Evolutionary conservation across 1,284 basidiomycete genomes (phyloP).

Genomic region (Xanthoconium separans): DNA sequence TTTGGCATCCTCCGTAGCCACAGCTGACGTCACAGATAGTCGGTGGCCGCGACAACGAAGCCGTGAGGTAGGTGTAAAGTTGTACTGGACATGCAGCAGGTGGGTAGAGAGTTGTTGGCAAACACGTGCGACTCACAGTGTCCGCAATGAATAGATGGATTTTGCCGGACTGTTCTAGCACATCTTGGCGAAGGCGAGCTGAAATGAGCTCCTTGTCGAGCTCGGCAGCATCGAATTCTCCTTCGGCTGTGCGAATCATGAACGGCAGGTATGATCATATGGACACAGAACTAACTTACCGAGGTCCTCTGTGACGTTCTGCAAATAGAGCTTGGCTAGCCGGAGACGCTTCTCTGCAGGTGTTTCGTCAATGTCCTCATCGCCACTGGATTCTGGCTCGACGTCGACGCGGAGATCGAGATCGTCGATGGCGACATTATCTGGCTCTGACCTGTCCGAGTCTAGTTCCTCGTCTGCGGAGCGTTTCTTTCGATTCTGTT

Average conservation of each 20-base stretch:
- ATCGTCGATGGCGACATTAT: conserved; percentile 68
- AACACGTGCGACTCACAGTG: conserved; percentile 42
- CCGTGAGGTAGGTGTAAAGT: conserved; percentile 39
- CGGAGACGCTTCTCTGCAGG: conserved; percentile 92
- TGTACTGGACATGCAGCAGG: conserved; percentile 33
- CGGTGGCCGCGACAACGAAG: conserved; percentile 75
- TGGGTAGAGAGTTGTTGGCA: conserved; percentile 11
- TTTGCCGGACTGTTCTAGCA: conserved; percentile 81
- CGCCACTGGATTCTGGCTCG: conserved; percentile 60
- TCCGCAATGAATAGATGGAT: conserved; percentile 81
- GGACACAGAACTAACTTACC: conserved; percentile 47
- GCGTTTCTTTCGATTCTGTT: conserved; percentile 33
- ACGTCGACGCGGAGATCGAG: conserved; percentile 72
- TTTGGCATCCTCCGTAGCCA: conserved; percentile 65
- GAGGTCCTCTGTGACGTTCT: conserved; percentile 76
- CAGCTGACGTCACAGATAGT: conserved; percentile 74
- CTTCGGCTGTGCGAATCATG: conserved; percentile 52
- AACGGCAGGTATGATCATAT: background rate
- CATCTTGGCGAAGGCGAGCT: conserved; percentile 86
- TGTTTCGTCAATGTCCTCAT: conserved; percentile 87
- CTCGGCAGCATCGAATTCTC: conserved; percentile 91
- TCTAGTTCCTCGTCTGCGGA: conserved; percentile 69
- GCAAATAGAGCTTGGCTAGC: conserved; percentile 88
- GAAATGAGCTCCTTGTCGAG: conserved; percentile 92
- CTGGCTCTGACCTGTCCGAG: conserved; percentile 62